Conservation (phyloP, 2,329 filamentous ascomycete species). For the Claviceps sp. region DNA sequence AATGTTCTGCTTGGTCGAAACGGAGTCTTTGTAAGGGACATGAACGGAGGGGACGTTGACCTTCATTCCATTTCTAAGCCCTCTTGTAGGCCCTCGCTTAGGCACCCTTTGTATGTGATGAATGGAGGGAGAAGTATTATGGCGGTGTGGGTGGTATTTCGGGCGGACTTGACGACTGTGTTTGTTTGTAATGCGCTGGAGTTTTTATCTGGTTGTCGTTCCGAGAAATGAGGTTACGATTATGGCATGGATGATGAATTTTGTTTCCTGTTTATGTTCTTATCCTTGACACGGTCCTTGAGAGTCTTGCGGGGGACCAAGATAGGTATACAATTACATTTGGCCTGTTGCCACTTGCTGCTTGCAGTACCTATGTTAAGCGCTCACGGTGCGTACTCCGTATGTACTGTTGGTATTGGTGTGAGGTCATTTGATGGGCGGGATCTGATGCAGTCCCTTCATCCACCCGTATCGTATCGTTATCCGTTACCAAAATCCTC, state of each 20-base stretch:
- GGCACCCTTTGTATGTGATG: neutral
- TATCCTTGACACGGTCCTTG: neutral
- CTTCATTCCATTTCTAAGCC: neutral
- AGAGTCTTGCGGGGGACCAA: too few species aligned
- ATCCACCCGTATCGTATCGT: too few species aligned
- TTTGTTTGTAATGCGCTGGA: slow-evolving; percentile 1
- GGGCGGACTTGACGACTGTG: neutral
- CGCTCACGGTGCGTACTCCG: too few species aligned
- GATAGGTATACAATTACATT: too few species aligned
- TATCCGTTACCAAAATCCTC: too few species aligned
- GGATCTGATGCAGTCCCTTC: too few species aligned
- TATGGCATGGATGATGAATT: too few species aligned
- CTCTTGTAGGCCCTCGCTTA: neutral
- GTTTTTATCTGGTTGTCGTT: slow-evolving; percentile 4
- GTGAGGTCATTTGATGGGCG: too few species aligned
- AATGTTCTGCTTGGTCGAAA: neutral
- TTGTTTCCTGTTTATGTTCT: neutral
- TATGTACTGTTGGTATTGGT: too few species aligned
- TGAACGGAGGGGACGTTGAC: neutral
- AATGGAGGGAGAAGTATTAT: neutral
- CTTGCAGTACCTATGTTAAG: too few species aligned
- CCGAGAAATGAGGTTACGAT: neutral
- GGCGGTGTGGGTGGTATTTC: neutral
- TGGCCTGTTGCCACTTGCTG: too few species aligned
- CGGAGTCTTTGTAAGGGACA: neutral